phyloP scores from a whole-genome alignment of 352 stramenopile genomes.

The Globisporangium okanoganense region DNA sequence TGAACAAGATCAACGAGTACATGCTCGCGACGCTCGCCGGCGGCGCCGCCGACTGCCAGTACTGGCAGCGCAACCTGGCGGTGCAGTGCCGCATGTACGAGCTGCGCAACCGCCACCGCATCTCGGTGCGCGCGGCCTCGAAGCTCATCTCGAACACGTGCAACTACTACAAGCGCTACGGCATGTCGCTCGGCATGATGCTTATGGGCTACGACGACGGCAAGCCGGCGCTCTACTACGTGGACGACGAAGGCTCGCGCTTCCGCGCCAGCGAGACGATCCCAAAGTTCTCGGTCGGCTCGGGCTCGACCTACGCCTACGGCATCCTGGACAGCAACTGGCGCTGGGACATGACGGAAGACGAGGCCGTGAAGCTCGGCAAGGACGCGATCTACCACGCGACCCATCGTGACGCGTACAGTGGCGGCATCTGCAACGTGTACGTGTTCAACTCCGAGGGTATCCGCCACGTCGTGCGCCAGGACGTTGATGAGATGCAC shows the following conservation, averaged over 20 bases:
- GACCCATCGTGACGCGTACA: constrained; percentile 98
- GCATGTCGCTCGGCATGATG: constrained; percentile 99
- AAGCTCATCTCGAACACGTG: constrained; percentile 99
- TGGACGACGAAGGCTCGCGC: constrained; percentile 99
- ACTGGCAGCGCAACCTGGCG: constrained; percentile 98
- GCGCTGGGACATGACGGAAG: constrained; percentile 94
- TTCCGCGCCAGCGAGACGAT: constrained; percentile 94
- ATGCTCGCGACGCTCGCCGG: constrained; percentile 99
- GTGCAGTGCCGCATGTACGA: constrained; percentile 97
- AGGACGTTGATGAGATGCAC: constrained; percentile 99
- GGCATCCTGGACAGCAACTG: constrained; percentile 98
- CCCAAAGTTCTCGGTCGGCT: constrained; percentile 98
- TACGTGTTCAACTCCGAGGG: constrained; percentile 98
- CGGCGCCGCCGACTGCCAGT: constrained; percentile 98
- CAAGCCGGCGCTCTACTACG: constrained; percentile 98
- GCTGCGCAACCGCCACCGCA: constrained; percentile 98
- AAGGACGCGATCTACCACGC: constrained; percentile 99
- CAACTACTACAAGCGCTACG: constrained; percentile 92
- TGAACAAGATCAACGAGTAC: constrained; percentile 99
- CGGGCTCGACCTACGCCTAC: constrained; percentile 99
- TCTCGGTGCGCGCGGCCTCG: constrained; percentile 97
- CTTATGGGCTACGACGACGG: constrained; percentile 99
- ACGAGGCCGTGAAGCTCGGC: constrained; percentile 99
- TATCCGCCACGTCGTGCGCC: constrained; percentile 95
- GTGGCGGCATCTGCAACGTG: constrained; percentile 95